Conservation (phyloP, 352 stramenopile species). For the Globisporangium megalacanthum region DNA sequence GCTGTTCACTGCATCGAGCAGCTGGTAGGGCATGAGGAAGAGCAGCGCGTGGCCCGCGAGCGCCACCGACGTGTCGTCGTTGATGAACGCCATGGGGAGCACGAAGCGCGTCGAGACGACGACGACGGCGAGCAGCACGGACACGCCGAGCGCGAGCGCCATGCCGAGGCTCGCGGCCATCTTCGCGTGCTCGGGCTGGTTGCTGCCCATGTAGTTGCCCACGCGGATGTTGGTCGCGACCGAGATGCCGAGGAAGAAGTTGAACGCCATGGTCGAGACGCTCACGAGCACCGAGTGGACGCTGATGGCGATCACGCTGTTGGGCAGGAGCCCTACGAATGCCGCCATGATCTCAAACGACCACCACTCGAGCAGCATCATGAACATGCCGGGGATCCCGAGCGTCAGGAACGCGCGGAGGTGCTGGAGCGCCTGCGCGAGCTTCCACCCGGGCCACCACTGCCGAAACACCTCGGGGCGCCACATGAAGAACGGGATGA, state of each 20-base stretch:
- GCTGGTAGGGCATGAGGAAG: constrained; percentile 62
- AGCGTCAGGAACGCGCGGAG: constrained; percentile 62
- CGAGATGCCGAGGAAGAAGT: constrained; percentile 76
- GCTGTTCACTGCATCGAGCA: constrained; percentile 62
- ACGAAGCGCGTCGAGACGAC: constrained; percentile 39
- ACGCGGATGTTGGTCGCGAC: constrained; percentile 79
- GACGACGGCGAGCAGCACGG: constrained; percentile 29
- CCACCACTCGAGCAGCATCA: constrained; percentile 77
- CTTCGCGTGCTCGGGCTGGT: constrained; percentile 81
- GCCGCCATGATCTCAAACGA: constrained; percentile 78
- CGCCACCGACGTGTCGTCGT: constrained; percentile 44
- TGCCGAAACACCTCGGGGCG: constrained; percentile 30
- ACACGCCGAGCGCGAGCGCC: constrained; percentile 38
- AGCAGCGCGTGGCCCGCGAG: constrained; percentile 43
- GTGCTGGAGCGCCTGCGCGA: constrained; percentile 35
- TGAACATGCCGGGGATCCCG: constrained; percentile 63
- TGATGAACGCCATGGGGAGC: constrained; percentile 67
- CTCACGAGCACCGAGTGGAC: constrained; percentile 70
- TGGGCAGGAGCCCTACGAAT: constrained; percentile 52
- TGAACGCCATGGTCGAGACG: constrained; percentile 62
- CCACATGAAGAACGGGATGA: constrained; percentile 67
- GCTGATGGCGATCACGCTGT: constrained; percentile 61
- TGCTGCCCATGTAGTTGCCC: constrained; percentile 74
- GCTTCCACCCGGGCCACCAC: constrained; percentile 73
- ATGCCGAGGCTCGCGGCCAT: constrained; percentile 68